Conservation (phyloP, 768 basidiomycete genomes). For the Suillus brevipes region DNA sequence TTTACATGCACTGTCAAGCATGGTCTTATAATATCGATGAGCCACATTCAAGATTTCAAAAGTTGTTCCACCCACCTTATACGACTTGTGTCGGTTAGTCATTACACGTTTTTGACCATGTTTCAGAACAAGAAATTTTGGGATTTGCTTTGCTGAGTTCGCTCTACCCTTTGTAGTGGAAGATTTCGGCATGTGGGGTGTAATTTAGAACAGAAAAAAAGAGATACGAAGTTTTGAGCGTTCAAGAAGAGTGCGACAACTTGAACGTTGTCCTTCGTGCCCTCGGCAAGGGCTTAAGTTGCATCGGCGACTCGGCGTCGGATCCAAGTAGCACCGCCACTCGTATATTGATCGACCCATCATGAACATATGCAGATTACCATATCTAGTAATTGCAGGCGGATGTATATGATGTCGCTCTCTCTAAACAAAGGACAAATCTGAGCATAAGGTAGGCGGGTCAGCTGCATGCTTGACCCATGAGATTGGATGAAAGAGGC, state of each 20-base stretch:
- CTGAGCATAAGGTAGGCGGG: no score
- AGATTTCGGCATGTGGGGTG: not conserved
- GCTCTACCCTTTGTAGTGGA: not conserved
- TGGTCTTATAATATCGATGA: not conserved
- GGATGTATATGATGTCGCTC: no score
- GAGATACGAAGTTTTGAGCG: not conserved
- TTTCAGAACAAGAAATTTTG: not conserved
- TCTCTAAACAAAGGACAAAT: no score
- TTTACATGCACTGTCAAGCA: not conserved
- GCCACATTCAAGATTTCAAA: not conserved
- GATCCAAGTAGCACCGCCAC: no score
- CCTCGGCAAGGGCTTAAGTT: no score
- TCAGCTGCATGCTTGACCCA: no score
- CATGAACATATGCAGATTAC: no score
- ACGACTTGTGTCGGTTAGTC: not conserved
- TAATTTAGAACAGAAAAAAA: not conserved
- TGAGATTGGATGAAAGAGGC: no score
- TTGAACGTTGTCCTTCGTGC: no score
- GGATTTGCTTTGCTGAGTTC: not conserved
- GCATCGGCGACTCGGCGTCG: no score
- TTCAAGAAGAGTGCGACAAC: not conserved
- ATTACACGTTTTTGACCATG: not conserved
- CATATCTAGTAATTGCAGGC: no score
- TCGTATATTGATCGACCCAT: no score
- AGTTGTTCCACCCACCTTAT: not conserved